A percentile compares a stretch with the other conserved stretches of the same genome.
phyloP scores from a whole-genome alignment of 2,329 filamentous ascomycete genomes.

The Hypoxylon sp. region DNA sequence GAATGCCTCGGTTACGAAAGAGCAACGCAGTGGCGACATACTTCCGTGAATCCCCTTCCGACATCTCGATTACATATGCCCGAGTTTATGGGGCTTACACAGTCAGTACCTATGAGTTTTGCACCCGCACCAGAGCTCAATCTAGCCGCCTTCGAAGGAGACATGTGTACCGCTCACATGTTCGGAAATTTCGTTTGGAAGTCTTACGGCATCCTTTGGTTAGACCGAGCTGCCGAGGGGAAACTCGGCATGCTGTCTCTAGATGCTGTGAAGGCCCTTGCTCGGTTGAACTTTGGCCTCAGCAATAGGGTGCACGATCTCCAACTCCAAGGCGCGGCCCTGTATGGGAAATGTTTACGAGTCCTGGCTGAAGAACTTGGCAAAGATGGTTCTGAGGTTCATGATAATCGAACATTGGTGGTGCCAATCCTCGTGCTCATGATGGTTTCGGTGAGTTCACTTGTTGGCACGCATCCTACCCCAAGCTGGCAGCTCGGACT shows the following conservation, averaged over 20 bases:
- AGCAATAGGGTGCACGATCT: conserved; percentile 30
- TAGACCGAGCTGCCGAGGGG: conserved; percentile 39
- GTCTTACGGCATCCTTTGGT: conserved; percentile 40
- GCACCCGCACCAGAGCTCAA: conserved; percentile 34
- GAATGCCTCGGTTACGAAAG: conserved; percentile 43
- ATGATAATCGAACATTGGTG: conserved; percentile 26
- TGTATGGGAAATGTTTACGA: conserved; percentile 39
- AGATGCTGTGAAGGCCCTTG: conserved; percentile 39
- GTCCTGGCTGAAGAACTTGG: conserved; percentile 34
- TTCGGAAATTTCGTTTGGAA: conserved; percentile 42
- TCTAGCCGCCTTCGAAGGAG: conserved; percentile 32
- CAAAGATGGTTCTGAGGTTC: conserved; percentile 15
- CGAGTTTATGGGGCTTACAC: conserved; percentile 20
- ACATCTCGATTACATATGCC: conserved; percentile 19
- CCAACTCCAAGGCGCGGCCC: conserved; percentile 31
- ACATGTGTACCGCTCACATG: conserved; percentile 37
- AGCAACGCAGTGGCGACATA: conserved; percentile 41
- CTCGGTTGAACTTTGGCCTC: conserved; percentile 39
- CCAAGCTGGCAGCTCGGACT: not conserved
- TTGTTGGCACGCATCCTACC: not conserved
- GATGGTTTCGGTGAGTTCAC: conserved; percentile 40
- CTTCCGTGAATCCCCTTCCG: conserved; percentile 24
- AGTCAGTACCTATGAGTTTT: conserved; percentile 7
- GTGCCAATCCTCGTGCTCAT: conserved; percentile 40
- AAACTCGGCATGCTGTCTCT: conserved; percentile 36